Percentiles rank a stretch among this genome's conserved stretches.
These are phyloP conservation scores for Podila epicladia DNA, from an alignment of 192 early-diverging fungal species.

Conservation along the genomic window DNA sequence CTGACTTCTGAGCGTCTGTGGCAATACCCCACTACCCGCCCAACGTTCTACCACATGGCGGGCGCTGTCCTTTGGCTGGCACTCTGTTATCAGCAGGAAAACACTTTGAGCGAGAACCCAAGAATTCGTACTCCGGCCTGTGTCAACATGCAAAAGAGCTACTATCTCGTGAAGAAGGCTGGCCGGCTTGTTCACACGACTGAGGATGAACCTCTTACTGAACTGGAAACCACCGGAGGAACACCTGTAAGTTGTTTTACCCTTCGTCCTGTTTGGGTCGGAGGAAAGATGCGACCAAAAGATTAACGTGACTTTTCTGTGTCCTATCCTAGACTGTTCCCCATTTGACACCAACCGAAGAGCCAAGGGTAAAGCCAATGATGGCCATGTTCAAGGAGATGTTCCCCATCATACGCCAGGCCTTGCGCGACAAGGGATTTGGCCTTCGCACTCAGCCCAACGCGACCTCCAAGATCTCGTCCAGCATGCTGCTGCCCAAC, in stretches of 20 bases:
- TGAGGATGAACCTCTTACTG: slow-evolving; percentile 39
- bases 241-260: slow-evolving; percentile 2
- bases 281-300: not conserved
- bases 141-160: slow-evolving; percentile 52
- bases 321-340: slow-evolving; percentile 20
- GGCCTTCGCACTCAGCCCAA: slow-evolving; percentile 39
- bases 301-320: not conserved
- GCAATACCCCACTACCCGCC: slow-evolving; percentile 41
- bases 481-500: slow-evolving; percentile 31
- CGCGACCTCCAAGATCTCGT: slow-evolving; percentile 34
- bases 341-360: slow-evolving; percentile 25
- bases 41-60: slow-evolving; percentile 36
- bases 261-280: too few relatives aligned
- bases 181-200: slow-evolving; percentile 36
- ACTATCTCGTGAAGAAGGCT: slow-evolving; percentile 40
- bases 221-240: slow-evolving; percentile 27
- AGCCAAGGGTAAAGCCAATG: slow-evolving; percentile 42
- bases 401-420: slow-evolving; percentile 44
- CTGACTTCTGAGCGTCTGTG: slow-evolving; percentile 39
- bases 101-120: slow-evolving; percentile 47
- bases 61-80: slow-evolving; percentile 35
- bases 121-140: slow-evolving; percentile 44
- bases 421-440: slow-evolving; percentile 48
- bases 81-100: slow-evolving; percentile 50
- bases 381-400: slow-evolving; percentile 49